Conservation (phyloP, 2,329 filamentous ascomycete genomes). For the Neophaeococcomyces mojaviensis region DNA sequence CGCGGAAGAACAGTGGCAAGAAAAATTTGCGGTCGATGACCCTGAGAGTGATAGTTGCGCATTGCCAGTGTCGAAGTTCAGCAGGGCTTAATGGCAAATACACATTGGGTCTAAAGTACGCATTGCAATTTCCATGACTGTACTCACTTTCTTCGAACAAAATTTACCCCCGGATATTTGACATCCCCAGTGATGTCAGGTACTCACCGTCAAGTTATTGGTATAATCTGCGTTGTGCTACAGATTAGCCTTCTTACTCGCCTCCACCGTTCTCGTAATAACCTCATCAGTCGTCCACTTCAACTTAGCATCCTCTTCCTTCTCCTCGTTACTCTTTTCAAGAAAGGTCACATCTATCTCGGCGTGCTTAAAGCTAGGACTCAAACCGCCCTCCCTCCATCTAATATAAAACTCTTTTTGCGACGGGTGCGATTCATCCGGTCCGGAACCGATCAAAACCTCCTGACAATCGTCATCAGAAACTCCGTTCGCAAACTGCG, state of each 20-base stretch:
- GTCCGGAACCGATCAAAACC: conserved; percentile 44
- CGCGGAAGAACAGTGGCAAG: too few species aligned
- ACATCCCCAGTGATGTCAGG: too few species aligned
- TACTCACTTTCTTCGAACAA: too few species aligned
- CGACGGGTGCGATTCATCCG: conserved; percentile 13
- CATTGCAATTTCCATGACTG: too few species aligned
- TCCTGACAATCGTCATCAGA: conserved; percentile 82
- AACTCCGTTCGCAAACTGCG: conserved; percentile 81
- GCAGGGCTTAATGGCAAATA: too few species aligned
- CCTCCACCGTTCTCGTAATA: neutral
- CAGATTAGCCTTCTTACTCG: neutral
- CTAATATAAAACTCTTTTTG: neutral
- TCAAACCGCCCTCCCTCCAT: neutral
- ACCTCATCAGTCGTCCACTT: neutral
- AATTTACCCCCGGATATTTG: too few species aligned
- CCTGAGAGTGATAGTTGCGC: too few species aligned
- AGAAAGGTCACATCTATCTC: conserved; percentile 5
- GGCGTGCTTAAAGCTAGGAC: neutral
- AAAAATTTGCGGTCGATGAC: too few species aligned
- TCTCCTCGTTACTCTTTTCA: neutral
- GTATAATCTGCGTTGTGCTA: neutral
- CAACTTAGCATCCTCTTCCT: too few species aligned
- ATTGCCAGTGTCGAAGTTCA: too few species aligned
- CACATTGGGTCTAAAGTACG: too few species aligned
- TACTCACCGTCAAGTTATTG: too few species aligned